Base-by-base conservation (phyloP, 352 stramenopile species). In the Pythium chondricola region DNA sequence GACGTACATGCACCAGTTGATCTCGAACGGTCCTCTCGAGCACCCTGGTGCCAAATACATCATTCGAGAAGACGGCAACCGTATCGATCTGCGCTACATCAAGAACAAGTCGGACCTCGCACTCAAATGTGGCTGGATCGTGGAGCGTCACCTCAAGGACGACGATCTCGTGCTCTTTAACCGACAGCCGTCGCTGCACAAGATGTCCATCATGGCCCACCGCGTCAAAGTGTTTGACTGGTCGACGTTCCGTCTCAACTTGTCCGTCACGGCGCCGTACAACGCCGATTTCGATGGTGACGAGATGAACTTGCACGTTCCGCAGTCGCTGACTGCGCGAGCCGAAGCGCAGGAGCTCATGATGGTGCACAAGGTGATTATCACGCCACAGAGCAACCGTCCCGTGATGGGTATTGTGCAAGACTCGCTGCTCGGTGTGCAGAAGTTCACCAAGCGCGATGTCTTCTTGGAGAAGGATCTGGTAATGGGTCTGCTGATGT, bases 241-340 rank as follows among this genome's bases (percentile, higher is more conserved):
- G 92, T 98, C 90, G 37, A 99, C 97, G 18, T 99, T 99, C 75
- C 93, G 97, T 63, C 72, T 99, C 38, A 99, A 99, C 65, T 72
- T 99, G 45, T 98, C 88, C 35, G 85, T 96, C 16, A 99, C 97
- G 5, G 95, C 95, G 18, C 97, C 97, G 25, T 99, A 99, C 77
- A 99, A 99, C 68, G 97, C 97, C 52, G 97, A 99, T 88, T 99
- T 99, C 61, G 97, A 99, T 83, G 97, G 97, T 42, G 97, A 99
- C 65, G 96, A 99, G 72, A 99, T 99, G 97, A 99, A 99, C 70
- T 76, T 99, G 49, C 93, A 98, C 71, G 87, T 97, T 4, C 95
- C 93, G 32, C 97, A 99, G 77, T 97, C 90, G n/a, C 79, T 99
- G 51, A 88, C 95, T 27, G 97, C 97, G 46, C 82, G 93, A 54